Base-by-base conservation (phyloP, 2,329 filamentous ascomycete genomes). In the Hymenoscyphus repandus region DNA sequence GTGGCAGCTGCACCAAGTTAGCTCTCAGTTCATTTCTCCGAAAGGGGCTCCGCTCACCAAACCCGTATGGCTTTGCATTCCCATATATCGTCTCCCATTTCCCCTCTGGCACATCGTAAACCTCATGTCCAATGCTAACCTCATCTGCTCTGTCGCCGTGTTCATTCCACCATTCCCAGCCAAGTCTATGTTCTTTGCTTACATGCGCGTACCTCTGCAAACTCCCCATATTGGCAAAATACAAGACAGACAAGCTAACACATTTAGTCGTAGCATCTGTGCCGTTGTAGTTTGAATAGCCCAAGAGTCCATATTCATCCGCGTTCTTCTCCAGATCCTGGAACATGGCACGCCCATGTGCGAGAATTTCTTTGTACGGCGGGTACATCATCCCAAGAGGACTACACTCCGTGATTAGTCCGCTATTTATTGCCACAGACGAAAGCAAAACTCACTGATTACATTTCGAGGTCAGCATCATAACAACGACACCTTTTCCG, bases 71-170 rank as follows among this genome's bases (percentile, higher is more conserved):
- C 22, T 49, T 49, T 17, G 52, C 42, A 47, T 77, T 73, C 6
- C 70, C 55, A 57, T 80, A 79, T 18, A 81, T 67, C 1, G 67
- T 73, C 70, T 82, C 78, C 64, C 75, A 78, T 7, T 66, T 65
- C 3, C 70, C 68, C 2, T 65, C 63, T 1, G 70, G 70, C 5
- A 73, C 71, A 22, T 69, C 64, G 55, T 75, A 80, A 0, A 73
- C 71, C 69, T 82, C 79, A 59, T 83, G 79, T 53, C 69, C 80
- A 55, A 81, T 74, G 5, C 71, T 70, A 20, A 81, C 58, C 54
- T 77, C 69, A 18, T 52, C 49, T 2, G 48, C 33, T 22, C 60
- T 57, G 37, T 66, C 54, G 22, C 69, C 59, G 40, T 60, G 62
- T 45, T 60, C 63, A 48, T 70, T 69, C 62, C 72, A 77, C 72